Base-by-base conservation (phyloP, 139 green algal genomes). In the Pseudopediastrum boryanum region DNA sequence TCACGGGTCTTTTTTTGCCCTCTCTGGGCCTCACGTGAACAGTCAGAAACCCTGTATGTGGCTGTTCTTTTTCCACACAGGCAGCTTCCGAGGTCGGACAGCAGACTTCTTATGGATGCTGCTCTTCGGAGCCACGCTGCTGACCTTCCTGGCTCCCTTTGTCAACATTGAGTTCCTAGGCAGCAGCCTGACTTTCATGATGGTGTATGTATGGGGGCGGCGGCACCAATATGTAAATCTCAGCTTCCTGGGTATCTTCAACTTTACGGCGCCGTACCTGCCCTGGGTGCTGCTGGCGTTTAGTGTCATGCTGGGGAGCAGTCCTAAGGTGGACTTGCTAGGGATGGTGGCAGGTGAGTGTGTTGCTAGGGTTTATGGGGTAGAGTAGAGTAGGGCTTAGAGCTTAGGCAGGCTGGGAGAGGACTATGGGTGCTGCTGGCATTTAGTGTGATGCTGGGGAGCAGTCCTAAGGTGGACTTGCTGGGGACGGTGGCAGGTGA, bases 71-170 rank as follows among this genome's bases (percentile, higher is more conserved):
- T n/a, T n/a, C n/a, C n/a, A n/a, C n/a, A n/a, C 83, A 93, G 88
- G 89, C 36, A 96, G 90, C 10, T 99, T 99, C 84, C 90, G 94
- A 33, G 92, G 92, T 29, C 86, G 94, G 35, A 93, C 86, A 13
- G 95, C 94, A 42, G 97, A 99, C 79, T 99, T 99, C 75, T 84
- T 99, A 33, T 99, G 91, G 90, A 99, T 99, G 97, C 89, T 99
- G 42, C 42, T 99, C 3, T 91, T 99, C 71, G 96, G 92, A 4
- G 94, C 80, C 25, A 61, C 42, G 16, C 84, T 98, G 82, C 87
- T 99, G 48, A 93, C 87, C 0, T 25, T 21, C 2, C 71, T 94
- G 12, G 96, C 95, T 1, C 94, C 92, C 12, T 98, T 97, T 81
- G 93, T 96, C 9, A 94, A 97, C 79, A 90, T 98, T 42, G 93